phyloP scores from a whole-genome alignment of 495 filamentous ascomycete genomes.

The Jackrogersella multiformis region DNA sequence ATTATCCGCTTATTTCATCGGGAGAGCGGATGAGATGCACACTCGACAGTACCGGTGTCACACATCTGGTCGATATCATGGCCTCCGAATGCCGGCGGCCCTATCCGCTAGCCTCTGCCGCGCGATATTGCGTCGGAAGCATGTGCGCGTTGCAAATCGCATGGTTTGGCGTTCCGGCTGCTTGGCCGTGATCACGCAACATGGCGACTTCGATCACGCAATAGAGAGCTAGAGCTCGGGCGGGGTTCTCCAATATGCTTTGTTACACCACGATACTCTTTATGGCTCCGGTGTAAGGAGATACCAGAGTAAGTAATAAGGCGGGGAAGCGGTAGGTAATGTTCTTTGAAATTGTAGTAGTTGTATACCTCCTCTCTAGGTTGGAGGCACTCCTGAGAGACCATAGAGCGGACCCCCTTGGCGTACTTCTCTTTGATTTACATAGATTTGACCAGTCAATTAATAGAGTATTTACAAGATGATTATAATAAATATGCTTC shows the following conservation, averaged over 20 bases:
- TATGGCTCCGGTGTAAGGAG: constrained; percentile 19
- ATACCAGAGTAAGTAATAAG: not conserved
- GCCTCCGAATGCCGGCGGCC: constrained; percentile 29
- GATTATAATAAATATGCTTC: too few species aligned
- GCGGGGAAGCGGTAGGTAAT: constrained; percentile 17
- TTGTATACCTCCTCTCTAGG: not conserved
- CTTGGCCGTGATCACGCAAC: constrained; percentile 32
- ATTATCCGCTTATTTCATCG: not conserved
- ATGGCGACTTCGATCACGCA: constrained; percentile 32
- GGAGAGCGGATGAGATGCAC: not conserved
- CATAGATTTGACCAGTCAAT: too few species aligned
- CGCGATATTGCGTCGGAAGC: constrained; percentile 7
- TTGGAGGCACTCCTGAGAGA: not conserved
- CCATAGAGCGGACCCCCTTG: too few species aligned
- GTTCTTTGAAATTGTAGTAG: not conserved
- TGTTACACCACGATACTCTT: constrained; percentile 7
- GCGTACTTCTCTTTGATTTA: too few species aligned
- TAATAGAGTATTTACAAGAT: too few species aligned
- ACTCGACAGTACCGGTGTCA: constrained; percentile 2
- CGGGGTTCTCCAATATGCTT: constrained; percentile 20
- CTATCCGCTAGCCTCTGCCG: not conserved
- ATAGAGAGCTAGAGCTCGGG: constrained; percentile 17
- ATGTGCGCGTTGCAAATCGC: constrained; percentile 6
- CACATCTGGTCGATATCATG: constrained; percentile 5
- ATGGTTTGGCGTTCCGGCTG: constrained; percentile 1